Base-by-base conservation (phyloP, 768 basidiomycete genomes). In the Phanerochaete carnosa region DNA sequence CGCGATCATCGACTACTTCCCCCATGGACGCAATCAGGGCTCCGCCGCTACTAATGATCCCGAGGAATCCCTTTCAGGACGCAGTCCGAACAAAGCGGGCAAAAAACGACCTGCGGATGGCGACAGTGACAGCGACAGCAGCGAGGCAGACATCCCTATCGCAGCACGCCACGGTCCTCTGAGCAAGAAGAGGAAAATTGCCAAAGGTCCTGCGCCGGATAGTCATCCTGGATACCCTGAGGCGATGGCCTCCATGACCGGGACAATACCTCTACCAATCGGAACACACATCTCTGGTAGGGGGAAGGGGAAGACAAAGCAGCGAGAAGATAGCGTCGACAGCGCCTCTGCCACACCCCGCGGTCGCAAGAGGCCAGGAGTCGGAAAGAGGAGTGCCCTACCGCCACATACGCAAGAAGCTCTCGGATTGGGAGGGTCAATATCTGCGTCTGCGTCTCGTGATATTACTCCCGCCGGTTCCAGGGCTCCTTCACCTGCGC, bases 401-500 rank as follows among this genome's bases (percentile, higher is more conserved):
- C 73, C 78, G 35, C 74, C 79, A 30, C 88, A 88, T 62, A 74
- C 82, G 19, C 68, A 83, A 76, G 72, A 79, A 71, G 66, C 79
- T 72, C 66, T 80, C 60, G 80, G 75, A 43, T 82, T 80, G 55
- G 75, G 78, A 60, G 25, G n/a, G 2, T 83, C 88, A 22, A 77
- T 83, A 45, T 83, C 85, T 2, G 72, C 70, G 19, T 81, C 83
- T 22, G 74, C 83, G 29, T 79, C 85, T 26, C 86, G 87, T n/a
- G 90, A 92, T 74, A 76, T 80, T 13, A 89, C 90, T 7, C 89
- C 90, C 22, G 77, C 77, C 12, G 79, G 81, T 53, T 93, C 91
- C 6, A 78, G 88, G n/a, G 87, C 88, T 26, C 73, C 82, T 46
- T 92, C 90, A 12, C 91, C 91, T 4, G 78, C 80, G 2, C 67